Conservation (phyloP, 129 eudicot species). For the Saussurea involucrata region DNA sequence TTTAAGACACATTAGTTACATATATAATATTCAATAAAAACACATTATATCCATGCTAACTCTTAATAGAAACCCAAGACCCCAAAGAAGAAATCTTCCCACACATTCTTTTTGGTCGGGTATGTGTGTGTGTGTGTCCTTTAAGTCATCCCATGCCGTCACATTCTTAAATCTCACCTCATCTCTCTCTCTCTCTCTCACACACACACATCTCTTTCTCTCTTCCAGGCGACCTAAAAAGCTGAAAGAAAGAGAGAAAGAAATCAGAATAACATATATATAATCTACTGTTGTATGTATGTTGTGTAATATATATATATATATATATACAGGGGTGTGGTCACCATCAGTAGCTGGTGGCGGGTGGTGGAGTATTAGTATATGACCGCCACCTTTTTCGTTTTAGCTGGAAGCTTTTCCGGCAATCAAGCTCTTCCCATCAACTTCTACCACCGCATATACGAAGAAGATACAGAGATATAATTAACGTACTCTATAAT, state of each 20-base stretch:
- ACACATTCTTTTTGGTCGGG: conserved; percentile 35
- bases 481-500: background rate
- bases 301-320: background rate
- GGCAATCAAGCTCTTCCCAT: conserved; percentile 56
- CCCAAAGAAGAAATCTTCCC: conserved; percentile 25
- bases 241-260: background rate
- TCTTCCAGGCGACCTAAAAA: conserved; percentile 7
- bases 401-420: conserved; percentile 42
- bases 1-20: background rate
- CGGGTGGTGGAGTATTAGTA: conserved; percentile 31
- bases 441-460: background rate
- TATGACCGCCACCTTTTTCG: conserved; percentile 39
- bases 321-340: conserved; percentile 7
- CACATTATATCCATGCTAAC: background rate
- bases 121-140: conserved; percentile 25
- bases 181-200: conserved; percentile 6
- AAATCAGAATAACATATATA: background rate
- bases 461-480: conserved; percentile 9
- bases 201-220: conserved; percentile 15
- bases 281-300: background rate
- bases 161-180: conserved; percentile 29
- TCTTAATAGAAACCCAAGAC: conserved; percentile 12
- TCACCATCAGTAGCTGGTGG: conserved; percentile 70
- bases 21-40: background rate
- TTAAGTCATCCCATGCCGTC: conserved; percentile 39